phyloP scores from a whole-genome alignment of 768 basidiomycete species.

The Serpula lacrymans region DNA sequence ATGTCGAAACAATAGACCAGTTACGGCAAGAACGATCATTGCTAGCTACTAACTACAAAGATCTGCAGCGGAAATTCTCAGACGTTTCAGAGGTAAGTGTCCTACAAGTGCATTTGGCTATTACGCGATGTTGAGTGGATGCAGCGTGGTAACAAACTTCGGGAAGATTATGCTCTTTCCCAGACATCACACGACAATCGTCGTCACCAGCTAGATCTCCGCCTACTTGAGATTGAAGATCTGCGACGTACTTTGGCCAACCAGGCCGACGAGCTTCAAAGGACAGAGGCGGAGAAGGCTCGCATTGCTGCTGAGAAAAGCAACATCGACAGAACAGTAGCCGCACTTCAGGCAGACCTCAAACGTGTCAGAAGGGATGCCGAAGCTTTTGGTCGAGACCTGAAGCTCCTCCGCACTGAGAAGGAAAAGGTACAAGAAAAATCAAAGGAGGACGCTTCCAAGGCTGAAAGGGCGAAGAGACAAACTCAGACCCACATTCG shows the following conservation, averaged over 20 bases:
- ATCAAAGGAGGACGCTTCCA: conserved; percentile 52
- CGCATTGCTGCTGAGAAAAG: conserved; percentile 59
- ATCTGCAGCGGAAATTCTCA: conserved; percentile 63
- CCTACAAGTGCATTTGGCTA: not conserved
- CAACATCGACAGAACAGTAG: conserved; percentile 65
- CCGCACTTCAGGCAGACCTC: conserved; percentile 68
- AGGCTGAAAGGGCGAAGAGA: conserved; percentile 61
- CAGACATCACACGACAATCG: conserved; percentile 68
- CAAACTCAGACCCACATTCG: conserved; percentile 66
- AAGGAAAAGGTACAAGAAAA: conserved; percentile 59
- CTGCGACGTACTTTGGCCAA: conserved; percentile 64
- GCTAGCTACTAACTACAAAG: conserved; percentile 67
- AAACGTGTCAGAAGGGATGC: conserved; percentile 73
- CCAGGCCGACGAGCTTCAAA: conserved; percentile 60
- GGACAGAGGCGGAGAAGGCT: conserved; percentile 60
- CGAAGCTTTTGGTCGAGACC: conserved; percentile 72
- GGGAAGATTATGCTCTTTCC: conserved; percentile 55
- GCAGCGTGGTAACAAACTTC: conserved; percentile 60
- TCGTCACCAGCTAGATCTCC: conserved; percentile 70
- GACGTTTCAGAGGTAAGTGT: conserved; percentile 62
- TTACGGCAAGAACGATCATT: conserved; percentile 74
- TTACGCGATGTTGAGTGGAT: not conserved
- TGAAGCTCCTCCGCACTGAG: conserved; percentile 63
- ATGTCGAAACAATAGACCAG: conserved; percentile 65
- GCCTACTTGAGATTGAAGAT: conserved; percentile 70